These are phyloP conservation scores for Triticum monococcum DNA, from an alignment of 176 grass and related monocot genomes.

Conservation along the genomic window DNA sequence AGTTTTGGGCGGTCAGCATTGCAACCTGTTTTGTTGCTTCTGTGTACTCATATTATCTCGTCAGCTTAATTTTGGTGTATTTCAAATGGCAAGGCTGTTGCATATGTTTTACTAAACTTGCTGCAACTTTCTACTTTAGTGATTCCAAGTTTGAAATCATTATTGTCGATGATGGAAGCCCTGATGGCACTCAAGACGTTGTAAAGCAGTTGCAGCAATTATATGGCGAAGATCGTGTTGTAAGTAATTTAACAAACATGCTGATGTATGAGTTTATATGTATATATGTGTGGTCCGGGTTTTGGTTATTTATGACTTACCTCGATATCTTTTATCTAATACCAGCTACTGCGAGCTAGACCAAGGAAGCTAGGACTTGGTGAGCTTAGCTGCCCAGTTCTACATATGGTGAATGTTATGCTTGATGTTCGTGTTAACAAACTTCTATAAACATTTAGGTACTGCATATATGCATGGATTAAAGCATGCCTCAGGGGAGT, in stretches of 20 bases:
- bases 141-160: constrained; percentile 89
- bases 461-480: constrained; percentile 93
- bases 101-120: neutral
- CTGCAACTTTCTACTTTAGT: constrained; percentile 16
- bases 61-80: neutral
- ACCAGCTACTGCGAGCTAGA: constrained; percentile 78
- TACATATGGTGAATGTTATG: constrained; percentile 7
- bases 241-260: constrained; percentile 40
- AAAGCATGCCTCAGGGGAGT: constrained; percentile 86
- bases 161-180: constrained; percentile 97
- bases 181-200: constrained; percentile 95
- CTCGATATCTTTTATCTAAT: constrained; percentile 27
- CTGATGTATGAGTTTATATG: neutral
- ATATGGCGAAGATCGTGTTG: constrained; percentile 89
- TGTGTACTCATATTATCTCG: neutral
- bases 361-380: constrained; percentile 93
- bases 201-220: constrained; percentile 88
- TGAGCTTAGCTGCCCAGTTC: constrained; percentile 33
- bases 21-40: neutral
- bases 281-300: neutral
- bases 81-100: neutral
- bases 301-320: constrained; percentile 27
- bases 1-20: neutral
- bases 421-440: constrained; percentile 9
- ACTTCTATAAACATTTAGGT: constrained; percentile 48